These are phyloP conservation scores for Scolecobasidium constrictum DNA, from an alignment of 2,329 filamentous ascomycete species.

Conservation along the genomic window DNA sequence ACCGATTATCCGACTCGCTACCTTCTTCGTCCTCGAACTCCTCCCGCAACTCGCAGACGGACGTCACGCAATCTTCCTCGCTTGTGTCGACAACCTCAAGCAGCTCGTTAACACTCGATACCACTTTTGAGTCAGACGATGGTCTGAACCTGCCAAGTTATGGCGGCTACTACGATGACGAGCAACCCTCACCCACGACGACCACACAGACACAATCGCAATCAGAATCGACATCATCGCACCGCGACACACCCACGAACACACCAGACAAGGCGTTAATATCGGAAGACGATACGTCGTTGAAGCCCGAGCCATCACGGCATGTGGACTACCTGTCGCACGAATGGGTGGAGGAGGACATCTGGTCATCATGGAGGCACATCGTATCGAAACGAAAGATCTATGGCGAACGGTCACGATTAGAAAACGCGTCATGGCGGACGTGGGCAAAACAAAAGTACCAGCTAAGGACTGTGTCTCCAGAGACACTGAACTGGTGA, in stretches of 20 bases:
- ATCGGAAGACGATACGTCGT: constrained; percentile 69
- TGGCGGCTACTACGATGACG: constrained; percentile 9
- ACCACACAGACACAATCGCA: constrained; percentile 34
- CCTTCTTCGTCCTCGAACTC: constrained; percentile 18
- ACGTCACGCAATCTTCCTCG: constrained; percentile 36
- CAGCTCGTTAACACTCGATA: constrained; percentile 47
- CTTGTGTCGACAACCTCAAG: constrained; percentile 53
- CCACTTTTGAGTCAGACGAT: constrained; percentile 41
- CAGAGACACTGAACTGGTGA: constrained; percentile 88
- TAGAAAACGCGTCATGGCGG: constrained; percentile 96
- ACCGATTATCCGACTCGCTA: constrained; percentile 20
- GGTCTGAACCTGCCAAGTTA: constrained; percentile 13
- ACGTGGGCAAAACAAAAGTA: constrained; percentile 94
- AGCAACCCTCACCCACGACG: constrained; percentile 27
- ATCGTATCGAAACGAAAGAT: constrained; percentile 69
- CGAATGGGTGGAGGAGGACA: constrained; percentile 89
- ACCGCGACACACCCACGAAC: constrained; percentile 38
- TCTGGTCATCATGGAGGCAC: constrained; percentile 95
- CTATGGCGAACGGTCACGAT: constrained; percentile 67
- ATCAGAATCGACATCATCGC: constrained; percentile 42
- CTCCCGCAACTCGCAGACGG: constrained; percentile 18
- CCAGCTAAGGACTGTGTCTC: constrained; percentile 74
- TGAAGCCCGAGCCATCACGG: constrained; percentile 64
- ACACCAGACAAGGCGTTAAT: constrained; percentile 43
- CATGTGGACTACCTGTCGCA: constrained; percentile 96